These are phyloP conservation scores for Dactylellina parvicollis DNA, from an alignment of 2,329 filamentous ascomycete genomes.

Conservation along the genomic window DNA sequence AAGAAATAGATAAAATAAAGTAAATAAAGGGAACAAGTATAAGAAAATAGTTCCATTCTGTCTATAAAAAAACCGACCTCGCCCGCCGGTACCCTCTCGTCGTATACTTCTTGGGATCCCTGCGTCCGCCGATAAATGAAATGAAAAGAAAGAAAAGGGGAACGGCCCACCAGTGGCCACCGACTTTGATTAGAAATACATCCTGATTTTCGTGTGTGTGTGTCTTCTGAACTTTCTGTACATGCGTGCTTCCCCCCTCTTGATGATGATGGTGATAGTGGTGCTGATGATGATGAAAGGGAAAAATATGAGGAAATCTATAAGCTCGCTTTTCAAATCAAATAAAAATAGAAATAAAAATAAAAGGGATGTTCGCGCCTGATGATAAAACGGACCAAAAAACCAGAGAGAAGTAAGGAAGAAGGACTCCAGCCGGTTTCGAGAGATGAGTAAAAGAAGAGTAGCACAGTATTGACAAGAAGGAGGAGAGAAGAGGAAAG, in stretches of 20 bases:
- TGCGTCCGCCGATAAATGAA: too few relatives aligned
- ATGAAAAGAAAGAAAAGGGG: slow-evolving; percentile 19
- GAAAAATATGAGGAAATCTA: slow-evolving; percentile 9
- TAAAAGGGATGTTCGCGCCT: neutral
- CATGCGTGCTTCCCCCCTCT: neutral
- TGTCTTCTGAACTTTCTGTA: slow-evolving; percentile 15
- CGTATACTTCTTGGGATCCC: too few relatives aligned
- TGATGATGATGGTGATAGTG: too few relatives aligned
- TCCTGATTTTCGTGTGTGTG: neutral
- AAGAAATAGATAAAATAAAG: slow-evolving; percentile 44
- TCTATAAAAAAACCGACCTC: slow-evolving; percentile 11
- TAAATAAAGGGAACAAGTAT: slow-evolving; percentile 43
- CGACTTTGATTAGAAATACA: slow-evolving; percentile 27
- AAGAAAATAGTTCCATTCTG: slow-evolving; percentile 22
- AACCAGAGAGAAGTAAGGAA: neutral
- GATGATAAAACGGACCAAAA: neutral
- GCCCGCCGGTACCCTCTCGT: too few relatives aligned
- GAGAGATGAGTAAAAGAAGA: slow-evolving; percentile 20
- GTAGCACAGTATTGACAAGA: slow-evolving; percentile 40
- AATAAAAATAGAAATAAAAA: neutral
- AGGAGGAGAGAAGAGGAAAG: slow-evolving; percentile 47
- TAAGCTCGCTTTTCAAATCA: neutral
- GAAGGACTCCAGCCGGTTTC: slow-evolving; percentile 4
- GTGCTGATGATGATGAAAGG: neutral
- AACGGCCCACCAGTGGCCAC: neutral